These are phyloP conservation scores for Claviceps digitariae DNA, from an alignment of 2,329 filamentous ascomycete species.

Conservation along the genomic window DNA sequence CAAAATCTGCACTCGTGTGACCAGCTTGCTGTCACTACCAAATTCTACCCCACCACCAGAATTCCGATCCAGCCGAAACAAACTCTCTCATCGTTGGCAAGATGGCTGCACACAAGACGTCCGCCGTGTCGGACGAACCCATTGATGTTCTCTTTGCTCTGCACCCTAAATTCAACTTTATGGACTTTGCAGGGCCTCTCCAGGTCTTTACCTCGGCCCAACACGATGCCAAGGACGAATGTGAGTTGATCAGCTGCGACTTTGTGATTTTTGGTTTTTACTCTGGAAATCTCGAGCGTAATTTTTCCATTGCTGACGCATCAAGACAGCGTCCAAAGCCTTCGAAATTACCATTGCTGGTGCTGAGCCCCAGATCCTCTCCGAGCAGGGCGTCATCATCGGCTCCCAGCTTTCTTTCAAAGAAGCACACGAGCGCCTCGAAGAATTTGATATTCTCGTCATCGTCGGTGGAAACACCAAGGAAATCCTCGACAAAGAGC, in stretches of 20 bases:
- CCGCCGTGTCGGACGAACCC: slow-evolving; percentile 42
- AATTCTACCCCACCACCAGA: neutral
- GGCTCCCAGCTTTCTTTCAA: slow-evolving; percentile 65
- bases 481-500: slow-evolving; percentile 50
- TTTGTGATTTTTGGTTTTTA: neutral
- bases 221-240: slow-evolving; percentile 38
- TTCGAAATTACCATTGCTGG: slow-evolving; percentile 45
- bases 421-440: slow-evolving; percentile 59
- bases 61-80: slow-evolving; percentile 4
- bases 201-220: slow-evolving; percentile 37
- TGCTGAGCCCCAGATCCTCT: slow-evolving; percentile 40
- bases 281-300: too few species aligned
- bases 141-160: slow-evolving; percentile 47
- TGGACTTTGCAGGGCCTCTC: slow-evolving; percentile 43
- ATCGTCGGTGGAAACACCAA: slow-evolving; percentile 59
- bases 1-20: neutral
- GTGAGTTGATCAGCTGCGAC: slow-evolving; percentile 18
- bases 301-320: neutral
- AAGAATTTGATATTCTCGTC: slow-evolving; percentile 69
- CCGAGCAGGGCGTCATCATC: slow-evolving; percentile 52
- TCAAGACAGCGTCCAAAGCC: slow-evolving; percentile 34
- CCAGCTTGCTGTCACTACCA: neutral
- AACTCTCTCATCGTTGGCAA: slow-evolving; percentile 17
- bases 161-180: slow-evolving; percentile 44
- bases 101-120: slow-evolving; percentile 45